Evolutionary conservation across 129 eudicot species (phyloP).

Genomic region (Flaveria linearis): DNA sequence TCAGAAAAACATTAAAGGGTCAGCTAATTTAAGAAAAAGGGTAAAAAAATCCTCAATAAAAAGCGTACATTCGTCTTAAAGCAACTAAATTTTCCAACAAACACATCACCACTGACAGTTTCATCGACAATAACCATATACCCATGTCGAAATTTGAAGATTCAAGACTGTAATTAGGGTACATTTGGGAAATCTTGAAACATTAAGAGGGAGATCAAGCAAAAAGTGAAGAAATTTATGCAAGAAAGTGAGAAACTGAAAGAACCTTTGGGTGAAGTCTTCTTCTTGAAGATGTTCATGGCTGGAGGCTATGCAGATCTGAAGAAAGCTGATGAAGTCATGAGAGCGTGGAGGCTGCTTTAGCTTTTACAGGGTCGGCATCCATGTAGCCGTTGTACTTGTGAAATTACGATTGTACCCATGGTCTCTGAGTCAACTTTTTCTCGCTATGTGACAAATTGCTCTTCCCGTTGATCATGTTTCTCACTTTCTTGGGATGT

Average conservation of each 20-base stretch:
- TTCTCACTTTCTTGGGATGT: background rate
- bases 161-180: conserved; percentile 15
- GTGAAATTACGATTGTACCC: conserved; percentile 21
- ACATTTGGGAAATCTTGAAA: conserved; percentile 4
- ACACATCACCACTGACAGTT: background rate
- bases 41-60: no score
- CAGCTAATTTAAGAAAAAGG: no score
- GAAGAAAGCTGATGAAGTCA: conserved; percentile 5
- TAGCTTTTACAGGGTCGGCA: conserved; percentile 32
- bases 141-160: background rate
- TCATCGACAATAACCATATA: background rate
- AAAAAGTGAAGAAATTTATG: background rate
- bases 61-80: no score
- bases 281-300: conserved; percentile 84
- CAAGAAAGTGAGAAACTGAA: background rate
- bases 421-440: background rate
- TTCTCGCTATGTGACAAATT: background rate
- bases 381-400: conserved; percentile 53
- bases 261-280: conserved; percentile 84
- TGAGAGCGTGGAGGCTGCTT: conserved; percentile 32
- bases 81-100: no score
- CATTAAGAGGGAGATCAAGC: background rate
- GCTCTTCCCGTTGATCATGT: background rate
- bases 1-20: no score
- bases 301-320: conserved; percentile 27